Evolutionary conservation across 306 rosid genomes (phyloP).

Genomic region (Acacia melanoxylon): DNA sequence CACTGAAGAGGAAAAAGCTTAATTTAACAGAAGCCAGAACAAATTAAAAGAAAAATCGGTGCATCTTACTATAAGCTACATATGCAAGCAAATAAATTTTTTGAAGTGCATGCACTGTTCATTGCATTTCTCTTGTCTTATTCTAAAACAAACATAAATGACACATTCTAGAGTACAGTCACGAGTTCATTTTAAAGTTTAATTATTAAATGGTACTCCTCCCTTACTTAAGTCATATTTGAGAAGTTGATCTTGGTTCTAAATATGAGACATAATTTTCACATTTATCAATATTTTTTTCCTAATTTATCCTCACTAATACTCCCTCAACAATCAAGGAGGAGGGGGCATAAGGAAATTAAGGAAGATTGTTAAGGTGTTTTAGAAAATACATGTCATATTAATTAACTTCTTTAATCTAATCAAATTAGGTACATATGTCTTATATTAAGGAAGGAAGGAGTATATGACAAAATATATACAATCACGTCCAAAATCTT

Average conservation of each 20-base stretch:
- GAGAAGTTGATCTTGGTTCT: accelerated
- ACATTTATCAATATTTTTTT: too few species aligned
- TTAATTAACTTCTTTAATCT: too few species aligned
- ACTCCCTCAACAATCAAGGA: too few species aligned
- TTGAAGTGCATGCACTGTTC: not conserved
- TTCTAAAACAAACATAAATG: not conserved
- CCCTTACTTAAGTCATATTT: too few species aligned
- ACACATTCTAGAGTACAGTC: not conserved
- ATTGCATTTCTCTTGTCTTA: not conserved
- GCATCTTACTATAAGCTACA: not conserved
- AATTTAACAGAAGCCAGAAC: not conserved
- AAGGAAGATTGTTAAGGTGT: too few species aligned
- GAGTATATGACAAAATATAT: not conserved
- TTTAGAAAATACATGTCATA: too few species aligned
- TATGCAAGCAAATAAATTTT: not conserved
- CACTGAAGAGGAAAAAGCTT: not conserved
- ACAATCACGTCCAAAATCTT: not conserved
- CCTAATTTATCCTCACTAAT: too few species aligned
- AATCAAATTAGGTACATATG: too few species aligned
- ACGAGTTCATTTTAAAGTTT: not conserved
- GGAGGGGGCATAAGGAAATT: too few species aligned
- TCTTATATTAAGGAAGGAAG: too few species aligned
- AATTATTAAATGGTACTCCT: not conserved
- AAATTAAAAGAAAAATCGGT: not conserved
- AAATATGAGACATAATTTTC: too few species aligned